These are phyloP conservation scores for Aspergillaceae sp. DNA, from an alignment of 2,329 filamentous ascomycete species.

Conservation along the genomic window DNA sequence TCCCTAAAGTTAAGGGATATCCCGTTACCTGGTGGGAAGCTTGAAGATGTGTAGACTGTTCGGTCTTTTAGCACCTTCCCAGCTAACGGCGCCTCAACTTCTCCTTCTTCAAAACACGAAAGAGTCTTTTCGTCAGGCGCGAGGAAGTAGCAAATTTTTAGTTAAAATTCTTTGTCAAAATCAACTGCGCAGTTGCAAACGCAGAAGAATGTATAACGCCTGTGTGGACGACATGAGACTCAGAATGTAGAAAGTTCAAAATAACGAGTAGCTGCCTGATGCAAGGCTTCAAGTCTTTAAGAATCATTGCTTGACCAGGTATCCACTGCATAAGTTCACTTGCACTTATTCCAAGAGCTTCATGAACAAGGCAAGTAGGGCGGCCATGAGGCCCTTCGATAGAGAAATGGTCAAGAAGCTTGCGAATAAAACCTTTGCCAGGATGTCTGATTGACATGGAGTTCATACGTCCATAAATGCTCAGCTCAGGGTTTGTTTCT, in stretches of 20 bases:
- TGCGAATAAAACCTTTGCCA: slow-evolving; percentile 10
- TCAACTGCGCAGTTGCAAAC: slow-evolving; percentile 2
- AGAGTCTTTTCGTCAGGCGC: background rate
- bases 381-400: slow-evolving; percentile 10
- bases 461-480: slow-evolving; percentile 11
- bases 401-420: slow-evolving; percentile 11
- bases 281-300: slow-evolving; percentile 6
- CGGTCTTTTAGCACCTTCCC: slow-evolving; percentile 4
- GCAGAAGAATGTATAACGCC: background rate
- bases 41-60: slow-evolving; percentile 1
- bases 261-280: slow-evolving; percentile 5
- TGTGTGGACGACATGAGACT: background rate
- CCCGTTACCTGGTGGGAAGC: slow-evolving; percentile 2
- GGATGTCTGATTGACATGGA: slow-evolving; percentile 9
- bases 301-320: slow-evolving; percentile 1
- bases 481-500: slow-evolving; percentile 9
- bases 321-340: slow-evolving; percentile 1
- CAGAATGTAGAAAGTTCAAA: slow-evolving; percentile 6
- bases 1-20: too few species aligned
- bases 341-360: slow-evolving; percentile 10
- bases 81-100: background rate
- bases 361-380: slow-evolving; percentile 17
- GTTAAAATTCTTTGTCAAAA: background rate
- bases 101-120: background rate
- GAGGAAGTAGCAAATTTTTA: slow-evolving; percentile 2